Conservation (phyloP, 225 moss, liverwort and hornwort species). For the Polytrichum formosum region DNA sequence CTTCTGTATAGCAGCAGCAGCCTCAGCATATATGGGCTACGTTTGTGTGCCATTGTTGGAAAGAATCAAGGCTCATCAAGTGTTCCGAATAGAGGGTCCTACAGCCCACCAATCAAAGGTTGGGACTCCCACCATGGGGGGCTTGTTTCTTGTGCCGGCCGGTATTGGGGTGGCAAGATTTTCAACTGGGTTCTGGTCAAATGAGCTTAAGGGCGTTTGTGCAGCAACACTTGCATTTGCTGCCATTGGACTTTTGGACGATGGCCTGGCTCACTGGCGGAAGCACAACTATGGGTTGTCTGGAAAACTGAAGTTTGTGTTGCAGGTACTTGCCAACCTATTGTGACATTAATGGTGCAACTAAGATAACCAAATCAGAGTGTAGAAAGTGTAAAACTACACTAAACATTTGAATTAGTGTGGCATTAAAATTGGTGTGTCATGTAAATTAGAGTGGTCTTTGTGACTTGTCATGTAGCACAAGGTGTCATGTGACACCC, state of each 20-base stretch:
- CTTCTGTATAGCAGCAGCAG: constrained; percentile 64
- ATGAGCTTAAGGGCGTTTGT: constrained; percentile 71
- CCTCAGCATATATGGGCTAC: constrained; percentile 62
- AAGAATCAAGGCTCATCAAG: constrained; percentile 60
- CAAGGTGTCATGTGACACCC: too few species aligned
- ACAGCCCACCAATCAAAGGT: constrained; percentile 65
- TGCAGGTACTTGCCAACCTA: constrained; percentile 56
- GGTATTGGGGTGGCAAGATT: constrained; percentile 74
- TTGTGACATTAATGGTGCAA: constrained; percentile 1
- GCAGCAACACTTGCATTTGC: constrained; percentile 72
- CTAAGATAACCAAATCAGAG: too few species aligned
- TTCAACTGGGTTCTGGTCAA: constrained; percentile 50
- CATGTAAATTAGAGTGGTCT: too few species aligned
- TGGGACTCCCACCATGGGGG: constrained; percentile 94
- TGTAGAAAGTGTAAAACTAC: too few species aligned
- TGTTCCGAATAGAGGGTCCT: constrained; percentile 82
- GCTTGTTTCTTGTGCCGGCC: constrained; percentile 75
- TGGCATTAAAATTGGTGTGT: too few species aligned
- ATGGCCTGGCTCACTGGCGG: constrained; percentile 68
- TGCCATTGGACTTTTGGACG: constrained; percentile 80
- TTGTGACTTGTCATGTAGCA: too few species aligned
- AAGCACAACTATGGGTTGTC: constrained; percentile 89
- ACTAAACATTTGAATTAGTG: too few species aligned
- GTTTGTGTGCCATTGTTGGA: constrained; percentile 70
- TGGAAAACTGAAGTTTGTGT: constrained; percentile 68